These are phyloP conservation scores for Colletotrichum gloeosporioides DNA, from an alignment of 2,329 filamentous ascomycete genomes.

Conservation along the genomic window DNA sequence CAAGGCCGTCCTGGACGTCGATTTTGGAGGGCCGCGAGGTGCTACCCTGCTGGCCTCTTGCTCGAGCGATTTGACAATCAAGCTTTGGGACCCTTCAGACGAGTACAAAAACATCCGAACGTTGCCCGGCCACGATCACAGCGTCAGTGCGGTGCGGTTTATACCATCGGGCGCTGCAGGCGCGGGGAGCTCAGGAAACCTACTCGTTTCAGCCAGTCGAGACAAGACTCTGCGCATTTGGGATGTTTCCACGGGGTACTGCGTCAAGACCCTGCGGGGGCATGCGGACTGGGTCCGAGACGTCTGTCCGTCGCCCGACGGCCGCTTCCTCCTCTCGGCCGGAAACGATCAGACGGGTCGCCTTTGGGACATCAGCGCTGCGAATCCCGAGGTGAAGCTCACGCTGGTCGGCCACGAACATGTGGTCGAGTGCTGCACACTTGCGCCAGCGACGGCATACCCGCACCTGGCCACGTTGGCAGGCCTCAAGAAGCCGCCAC, in stretches of 20 bases:
- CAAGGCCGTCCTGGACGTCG: conserved; percentile 84
- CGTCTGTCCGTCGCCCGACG: conserved; percentile 82
- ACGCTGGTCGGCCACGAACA: conserved; percentile 89
- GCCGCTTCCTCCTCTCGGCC: conserved; percentile 81
- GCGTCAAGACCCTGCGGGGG: conserved; percentile 85
- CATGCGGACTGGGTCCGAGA: conserved; percentile 93
- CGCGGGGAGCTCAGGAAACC: conserved; percentile 79
- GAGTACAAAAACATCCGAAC: conserved; percentile 97
- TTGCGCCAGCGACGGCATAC: conserved; percentile 83
- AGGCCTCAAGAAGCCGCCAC: conserved; percentile 82
- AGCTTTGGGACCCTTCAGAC: conserved; percentile 90
- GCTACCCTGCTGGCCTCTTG: conserved; percentile 75
- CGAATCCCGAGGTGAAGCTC: conserved; percentile 73
- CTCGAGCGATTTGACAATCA: conserved; percentile 90
- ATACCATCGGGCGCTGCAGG: conserved; percentile 83
- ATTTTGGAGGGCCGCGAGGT: conserved; percentile 86
- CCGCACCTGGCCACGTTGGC: conserved; percentile 78
- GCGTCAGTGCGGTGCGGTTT: conserved; percentile 86
- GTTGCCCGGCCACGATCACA: conserved; percentile 89
- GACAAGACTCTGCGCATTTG: conserved; percentile 88
- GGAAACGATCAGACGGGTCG: conserved; percentile 83
- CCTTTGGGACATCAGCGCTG: conserved; percentile 81
- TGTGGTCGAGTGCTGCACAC: conserved; percentile 81
- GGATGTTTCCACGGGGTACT: conserved; percentile 93
- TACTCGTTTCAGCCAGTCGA: conserved; percentile 84